Evolutionary conservation across 2,329 filamentous ascomycete species (phyloP).

Genomic region (Macrophomina pseudophaseolina): DNA sequence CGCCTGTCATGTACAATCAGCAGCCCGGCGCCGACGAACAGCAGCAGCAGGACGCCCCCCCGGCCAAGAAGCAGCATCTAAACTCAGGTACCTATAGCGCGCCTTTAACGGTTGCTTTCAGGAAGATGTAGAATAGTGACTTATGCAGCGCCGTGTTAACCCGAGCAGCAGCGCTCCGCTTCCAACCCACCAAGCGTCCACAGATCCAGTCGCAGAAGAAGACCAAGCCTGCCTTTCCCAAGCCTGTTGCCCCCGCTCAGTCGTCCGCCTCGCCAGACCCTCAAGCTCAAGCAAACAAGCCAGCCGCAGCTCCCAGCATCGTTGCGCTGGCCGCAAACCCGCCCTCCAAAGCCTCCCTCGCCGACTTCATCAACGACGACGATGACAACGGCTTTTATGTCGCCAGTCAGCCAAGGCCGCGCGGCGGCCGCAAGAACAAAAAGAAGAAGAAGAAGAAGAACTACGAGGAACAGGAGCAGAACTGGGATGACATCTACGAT

Average conservation of each 20-base stretch:
- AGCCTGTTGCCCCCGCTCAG: constrained; percentile 40
- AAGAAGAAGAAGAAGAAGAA: constrained; percentile 77
- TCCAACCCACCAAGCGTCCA: constrained; percentile 83
- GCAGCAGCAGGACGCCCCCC: constrained; percentile 52
- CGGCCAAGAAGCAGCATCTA: constrained; percentile 63
- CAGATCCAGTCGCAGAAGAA: constrained; percentile 61
- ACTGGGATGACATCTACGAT: constrained; percentile 94
- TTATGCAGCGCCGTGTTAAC: constrained; percentile 26
- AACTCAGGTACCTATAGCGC: constrained; percentile 62
- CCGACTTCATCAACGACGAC: constrained; percentile 86
- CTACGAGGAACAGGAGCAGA: constrained; percentile 64
- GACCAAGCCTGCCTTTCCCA: constrained; percentile 65
- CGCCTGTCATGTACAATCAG: constrained; percentile 73
- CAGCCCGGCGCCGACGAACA: constrained; percentile 49
- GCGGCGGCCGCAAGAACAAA: constrained; percentile 72
- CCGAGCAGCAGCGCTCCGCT: constrained; percentile 61
- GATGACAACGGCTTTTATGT: constrained; percentile 71
- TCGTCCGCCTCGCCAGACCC: constrained; percentile 31
- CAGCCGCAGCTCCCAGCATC: constrained; percentile 6
- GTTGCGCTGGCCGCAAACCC: constrained; percentile 46
- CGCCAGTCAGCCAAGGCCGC: constrained; percentile 64
- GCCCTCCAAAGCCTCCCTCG: constrained; percentile 70
- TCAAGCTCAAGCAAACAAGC: constrained; percentile 26
- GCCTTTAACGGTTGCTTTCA: constrained; percentile 33
- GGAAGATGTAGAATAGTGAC: constrained; percentile 26